Percentiles rank a stretch among this genome's conserved stretches.
Evolutionary conservation across 2,329 filamentous ascomycete species (phyloP).

Genomic region (Xylariomycetidae sp.): DNA sequence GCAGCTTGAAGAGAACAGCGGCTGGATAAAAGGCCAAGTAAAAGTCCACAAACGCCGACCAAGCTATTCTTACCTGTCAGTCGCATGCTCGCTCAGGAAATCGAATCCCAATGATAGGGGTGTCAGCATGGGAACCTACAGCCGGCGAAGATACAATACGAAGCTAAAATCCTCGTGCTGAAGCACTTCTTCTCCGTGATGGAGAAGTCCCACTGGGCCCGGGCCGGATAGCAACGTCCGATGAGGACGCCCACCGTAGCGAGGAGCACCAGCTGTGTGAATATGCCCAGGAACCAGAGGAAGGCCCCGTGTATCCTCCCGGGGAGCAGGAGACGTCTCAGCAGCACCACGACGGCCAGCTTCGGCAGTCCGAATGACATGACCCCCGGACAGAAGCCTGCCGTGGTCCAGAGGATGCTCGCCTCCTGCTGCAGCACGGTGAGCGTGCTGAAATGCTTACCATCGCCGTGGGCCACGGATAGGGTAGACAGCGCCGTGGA

Average conservation of each 20-base stretch:
- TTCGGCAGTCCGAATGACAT: constrained; percentile 24
- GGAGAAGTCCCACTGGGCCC: constrained; percentile 18
- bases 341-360: constrained; percentile 21
- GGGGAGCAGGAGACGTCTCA: constrained; percentile 22
- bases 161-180: constrained; percentile 10
- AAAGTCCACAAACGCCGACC: constrained; percentile 20
- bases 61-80: constrained; percentile 13
- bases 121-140: constrained; percentile 1
- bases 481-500: constrained; percentile 21
- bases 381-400: constrained; percentile 23
- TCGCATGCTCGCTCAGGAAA: neutral
- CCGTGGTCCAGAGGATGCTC: constrained; percentile 20
- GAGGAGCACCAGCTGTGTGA: constrained; percentile 11
- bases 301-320: constrained; percentile 11
- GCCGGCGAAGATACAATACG: constrained; percentile 12
- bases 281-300: constrained; percentile 19
- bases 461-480: constrained; percentile 25
- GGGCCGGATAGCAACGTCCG: constrained; percentile 19
- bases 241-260: constrained; percentile 17
- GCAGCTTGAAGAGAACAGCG: constrained; percentile 14
- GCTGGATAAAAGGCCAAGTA: constrained; percentile 23
- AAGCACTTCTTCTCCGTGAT: constrained; percentile 14
- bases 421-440: constrained; percentile 11
- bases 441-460: constrained; percentile 23
- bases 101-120: neutral